phyloP scores from a whole-genome alignment of 495 filamentous ascomycete genomes.

The Monascus purpureus region DNA sequence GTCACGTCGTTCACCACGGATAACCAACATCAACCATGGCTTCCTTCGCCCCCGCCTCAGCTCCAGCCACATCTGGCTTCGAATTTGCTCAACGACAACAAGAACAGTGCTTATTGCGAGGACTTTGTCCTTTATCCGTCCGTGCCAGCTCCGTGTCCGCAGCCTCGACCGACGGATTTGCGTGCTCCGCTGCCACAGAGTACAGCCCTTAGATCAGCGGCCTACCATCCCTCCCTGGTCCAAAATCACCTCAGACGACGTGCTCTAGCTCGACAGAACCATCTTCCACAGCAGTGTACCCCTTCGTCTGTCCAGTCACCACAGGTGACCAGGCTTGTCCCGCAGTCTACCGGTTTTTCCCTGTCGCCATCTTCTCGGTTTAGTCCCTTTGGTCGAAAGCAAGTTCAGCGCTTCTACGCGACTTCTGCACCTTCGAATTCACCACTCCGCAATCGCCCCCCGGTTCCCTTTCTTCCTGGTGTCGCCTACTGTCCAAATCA shows the following conservation, averaged over 20 bases:
- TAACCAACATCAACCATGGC: slow-evolving; percentile 48
- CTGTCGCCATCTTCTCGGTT: slow-evolving; percentile 32
- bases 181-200: slow-evolving; percentile 22
- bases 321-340: slow-evolving; percentile 22
- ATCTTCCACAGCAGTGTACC: slow-evolving; percentile 23
- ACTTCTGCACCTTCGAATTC: slow-evolving; percentile 24
- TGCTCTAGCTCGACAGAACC: slow-evolving; percentile 20
- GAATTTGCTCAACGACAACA: slow-evolving; percentile 31
- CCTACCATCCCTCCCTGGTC: slow-evolving; percentile 20
- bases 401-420: slow-evolving; percentile 16
- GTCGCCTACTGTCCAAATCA: slow-evolving; percentile 18
- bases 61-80: slow-evolving; percentile 31
- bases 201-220: slow-evolving; percentile 25
- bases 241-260: slow-evolving; percentile 22
- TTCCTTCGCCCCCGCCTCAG: slow-evolving; percentile 36
- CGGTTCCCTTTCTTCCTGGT: slow-evolving; percentile 34
- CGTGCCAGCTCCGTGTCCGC: slow-evolving; percentile 12
- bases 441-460: slow-evolving; percentile 29
- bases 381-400: slow-evolving; percentile 25
- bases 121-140: slow-evolving; percentile 35
- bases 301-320: slow-evolving; percentile 22
- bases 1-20: slow-evolving; percentile 51
- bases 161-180: slow-evolving; percentile 22
- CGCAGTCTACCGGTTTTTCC: slow-evolving; percentile 19
- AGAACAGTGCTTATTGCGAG: slow-evolving; percentile 19